Base-by-base conservation (phyloP, 805 yeast genomes). In the Candida odintsovae region DNA sequence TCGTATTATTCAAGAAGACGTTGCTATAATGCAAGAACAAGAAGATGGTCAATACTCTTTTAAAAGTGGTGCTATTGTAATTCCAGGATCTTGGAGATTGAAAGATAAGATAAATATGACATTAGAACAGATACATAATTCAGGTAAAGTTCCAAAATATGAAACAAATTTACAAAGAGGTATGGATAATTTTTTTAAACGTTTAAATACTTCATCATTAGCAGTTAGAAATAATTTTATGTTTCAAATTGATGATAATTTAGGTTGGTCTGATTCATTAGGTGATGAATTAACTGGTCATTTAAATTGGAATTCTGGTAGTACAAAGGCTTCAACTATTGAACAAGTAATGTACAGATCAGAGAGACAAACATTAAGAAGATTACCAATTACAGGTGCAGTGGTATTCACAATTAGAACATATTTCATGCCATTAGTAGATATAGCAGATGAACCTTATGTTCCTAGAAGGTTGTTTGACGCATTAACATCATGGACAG, bases 51-150 rank as follows among this genome's bases (percentile, higher is more conserved):
- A 76, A 44, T 82, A 80, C 57, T 65, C 66, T 29, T 66, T 82
- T 45, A 76, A 74, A 54, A 82, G 77, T 25, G 89, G 86, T 3
- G 77, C 83, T 5, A 78, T 82, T 42, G 67, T 79, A 56, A 68
- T 82, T 40, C 83, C 89, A 3, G 88, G 83, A 0, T 83, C 82
- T 61, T 82, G 88, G 88, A 69, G 86, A 57, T 70, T 83, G 38
- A 71, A 65, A 44, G 88, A 83, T 56, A 83, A 83, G 59, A 57
- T 75, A 28, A 72, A 77, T 46, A 63, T 75, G 63, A 80, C 84
- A 16, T 63, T 82, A 39, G 66, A 73, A 36, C 72, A 70, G 21
- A 82, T 82, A 50, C 89, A 83, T 59, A 77, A 82, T 10, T 66
- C 76, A 39, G 88, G 86, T 23, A 83, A 80, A 54, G 88, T 83